Evolutionary conservation across 163 green algal genomes (phyloP).

Genomic region (Chloromonas sp.): DNA sequence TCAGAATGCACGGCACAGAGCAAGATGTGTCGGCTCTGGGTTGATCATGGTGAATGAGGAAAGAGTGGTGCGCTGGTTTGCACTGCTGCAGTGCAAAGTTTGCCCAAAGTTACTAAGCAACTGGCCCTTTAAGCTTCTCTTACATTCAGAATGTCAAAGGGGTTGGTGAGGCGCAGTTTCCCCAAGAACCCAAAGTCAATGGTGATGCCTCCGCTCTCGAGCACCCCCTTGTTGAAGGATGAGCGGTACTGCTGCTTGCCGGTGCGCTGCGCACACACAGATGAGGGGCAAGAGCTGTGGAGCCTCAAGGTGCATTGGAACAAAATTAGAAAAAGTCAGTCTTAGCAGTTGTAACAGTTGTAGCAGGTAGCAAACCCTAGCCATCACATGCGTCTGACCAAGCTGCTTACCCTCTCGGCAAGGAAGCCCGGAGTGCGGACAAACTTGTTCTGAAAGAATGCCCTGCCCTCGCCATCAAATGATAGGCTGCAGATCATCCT

Average conservation of each 20-base stretch:
- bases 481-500: not conserved
- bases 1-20: no score
- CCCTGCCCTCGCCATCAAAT: not conserved
- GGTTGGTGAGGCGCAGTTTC: not conserved
- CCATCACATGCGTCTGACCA: no score
- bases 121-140: no score
- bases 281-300: not conserved
- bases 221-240: not conserved
- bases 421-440: constrained; percentile 57
- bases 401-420: constrained; percentile 42
- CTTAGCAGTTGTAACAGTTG: no score
- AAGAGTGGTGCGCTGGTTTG: no score
- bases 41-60: no score
- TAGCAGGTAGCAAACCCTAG: no score
- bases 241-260: constrained; percentile 9
- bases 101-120: no score
- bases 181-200: not conserved
- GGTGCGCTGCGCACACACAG: not conserved
- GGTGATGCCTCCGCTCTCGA: not conserved
- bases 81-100: no score
- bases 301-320: not conserved
- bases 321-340: no score
- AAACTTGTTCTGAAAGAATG: constrained; percentile 53
- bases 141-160: not conserved
- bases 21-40: no score